Evolutionary conservation across 192 early-diverging fungal species (phyloP).

Genomic region (Globomyces pollinis-pini): DNA sequence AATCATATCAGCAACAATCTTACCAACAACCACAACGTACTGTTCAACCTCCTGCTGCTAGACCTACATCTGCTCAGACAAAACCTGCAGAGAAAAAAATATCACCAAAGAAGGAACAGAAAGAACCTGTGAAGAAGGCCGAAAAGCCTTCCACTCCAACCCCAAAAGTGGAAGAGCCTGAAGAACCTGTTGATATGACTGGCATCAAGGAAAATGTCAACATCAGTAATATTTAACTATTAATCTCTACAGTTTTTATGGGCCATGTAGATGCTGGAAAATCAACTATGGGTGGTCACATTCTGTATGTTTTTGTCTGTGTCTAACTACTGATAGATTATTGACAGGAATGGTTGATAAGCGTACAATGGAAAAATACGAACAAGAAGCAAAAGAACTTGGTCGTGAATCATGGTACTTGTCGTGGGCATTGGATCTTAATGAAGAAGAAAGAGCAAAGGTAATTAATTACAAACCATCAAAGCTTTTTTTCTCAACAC

Average conservation of each 20-base stretch:
- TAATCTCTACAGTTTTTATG: too few species aligned
- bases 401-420: slow-evolving; percentile 98
- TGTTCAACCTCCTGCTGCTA: slow-evolving; percentile 9
- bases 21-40: background rate
- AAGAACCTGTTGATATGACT: slow-evolving; percentile 6
- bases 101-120: background rate
- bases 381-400: slow-evolving; percentile 95
- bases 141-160: slow-evolving; percentile 11
- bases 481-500: background rate
- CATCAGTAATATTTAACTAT: too few species aligned
- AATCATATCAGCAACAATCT: background rate
- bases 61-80: background rate
- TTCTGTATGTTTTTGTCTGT: too few species aligned
- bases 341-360: slow-evolving; percentile 99
- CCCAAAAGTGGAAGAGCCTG: slow-evolving; percentile 11
- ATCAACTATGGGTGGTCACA: slow-evolving; percentile 96
- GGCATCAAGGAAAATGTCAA: slow-evolving; percentile 86
- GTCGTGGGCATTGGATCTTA: slow-evolving; percentile 97
- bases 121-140: background rate
- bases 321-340: slow-evolving; percentile 33
- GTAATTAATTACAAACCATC: slow-evolving; percentile 40
- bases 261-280: slow-evolving; percentile 97
- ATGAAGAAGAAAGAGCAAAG: slow-evolving; percentile 94
- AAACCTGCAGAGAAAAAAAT: slow-evolving; percentile 11
- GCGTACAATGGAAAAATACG: slow-evolving; percentile 98